A percentile compares a stretch with the other conserved stretches of the same genome.
Conservation (phyloP, 768 basidiomycete species). For the Boletus pseudo-olivaceus region DNA sequence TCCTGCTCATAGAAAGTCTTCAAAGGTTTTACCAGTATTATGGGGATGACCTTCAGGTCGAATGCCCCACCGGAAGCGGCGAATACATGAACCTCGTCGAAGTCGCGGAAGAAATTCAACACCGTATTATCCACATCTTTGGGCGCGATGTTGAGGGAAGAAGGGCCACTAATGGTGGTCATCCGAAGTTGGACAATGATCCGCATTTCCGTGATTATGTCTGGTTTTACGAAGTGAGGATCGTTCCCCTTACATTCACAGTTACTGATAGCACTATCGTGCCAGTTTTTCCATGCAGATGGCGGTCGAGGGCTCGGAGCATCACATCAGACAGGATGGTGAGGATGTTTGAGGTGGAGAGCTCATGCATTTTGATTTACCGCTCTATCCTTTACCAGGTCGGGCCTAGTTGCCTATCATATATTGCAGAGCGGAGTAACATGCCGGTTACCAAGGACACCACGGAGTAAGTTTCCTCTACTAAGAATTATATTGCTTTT, state of each 20-base stretch:
- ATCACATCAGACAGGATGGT: slow-evolving; percentile 98
- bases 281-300: slow-evolving; percentile 92
- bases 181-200: slow-evolving; percentile 81
- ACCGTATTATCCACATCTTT: slow-evolving; percentile 98
- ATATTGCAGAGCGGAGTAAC: slow-evolving; percentile 87
- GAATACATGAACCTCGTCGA: slow-evolving; percentile 94
- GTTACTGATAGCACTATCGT: not conserved
- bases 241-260: not conserved
- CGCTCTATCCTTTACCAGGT: slow-evolving; percentile 42
- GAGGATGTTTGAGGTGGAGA: slow-evolving; percentile 17
- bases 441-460: slow-evolving; percentile 91
- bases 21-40: slow-evolving; percentile 99
- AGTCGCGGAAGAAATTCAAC: slow-evolving; percentile 97
- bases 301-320: slow-evolving; percentile 91
- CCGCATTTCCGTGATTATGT: slow-evolving; percentile 97
- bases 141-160: slow-evolving; percentile 84
- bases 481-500: not conserved
- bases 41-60: slow-evolving; percentile 87
- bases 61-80: slow-evolving; percentile 96
- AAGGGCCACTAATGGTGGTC: slow-evolving; percentile 90
- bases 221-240: slow-evolving; percentile 85
- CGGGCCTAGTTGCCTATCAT: slow-evolving; percentile 85
- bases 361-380: not conserved
- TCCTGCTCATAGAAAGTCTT: slow-evolving; percentile 91
- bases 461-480: slow-evolving; percentile 63